Base-by-base conservation (phyloP, 768 basidiomycete species). In the Gymnopilus junonius region DNA sequence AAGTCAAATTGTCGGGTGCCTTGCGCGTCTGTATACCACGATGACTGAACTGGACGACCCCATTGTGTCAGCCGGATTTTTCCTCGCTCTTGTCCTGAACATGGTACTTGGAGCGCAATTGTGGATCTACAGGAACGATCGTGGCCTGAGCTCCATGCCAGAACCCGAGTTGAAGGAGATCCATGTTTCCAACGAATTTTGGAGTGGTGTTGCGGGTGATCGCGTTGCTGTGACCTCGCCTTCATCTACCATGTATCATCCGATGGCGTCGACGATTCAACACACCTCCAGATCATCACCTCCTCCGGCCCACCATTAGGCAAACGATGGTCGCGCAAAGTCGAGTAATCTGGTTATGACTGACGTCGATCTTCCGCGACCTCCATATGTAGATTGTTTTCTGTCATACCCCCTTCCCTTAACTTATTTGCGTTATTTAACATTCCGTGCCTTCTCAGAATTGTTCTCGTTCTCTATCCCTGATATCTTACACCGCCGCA, bases 11-110 rank as follows among this genome's bases (percentile, higher is more conserved):
- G 83, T 82, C 1, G 97, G 97, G 29, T 97, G 95, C 76, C 80
- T 94, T 35, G 97, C 97, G 0, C 83, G 97, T 46, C 80, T 99
- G 15, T 99, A 95, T 82, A 99, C 97, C 5, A 98, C 95, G 12
- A 84, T 88, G 8, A 91, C 90, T 32, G 97, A 99, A 74, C 90
- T 97, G 59, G 86, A 88, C 55, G 97, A 99, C 74, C 67, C 73
- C 6, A 80, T 97, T 65, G 86, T 99, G 65, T 79, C 87, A 23
- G 90, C 92, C 23, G 93, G 95, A 25, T 99, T 95, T 75, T 87
- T 84, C 0, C 83, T 95, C 20, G 94, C 94, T 1, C 87, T 97
- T 0, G 45, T 87, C 6, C 81, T 99, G 10, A 99, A 99, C 75
- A 64, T 87, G 62, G 81, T 97, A 17, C 77, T 99, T 14, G 95